Base-by-base conservation (phyloP, 192 early-diverging fungal genomes). In the Spizellomyces punctatus region DNA sequence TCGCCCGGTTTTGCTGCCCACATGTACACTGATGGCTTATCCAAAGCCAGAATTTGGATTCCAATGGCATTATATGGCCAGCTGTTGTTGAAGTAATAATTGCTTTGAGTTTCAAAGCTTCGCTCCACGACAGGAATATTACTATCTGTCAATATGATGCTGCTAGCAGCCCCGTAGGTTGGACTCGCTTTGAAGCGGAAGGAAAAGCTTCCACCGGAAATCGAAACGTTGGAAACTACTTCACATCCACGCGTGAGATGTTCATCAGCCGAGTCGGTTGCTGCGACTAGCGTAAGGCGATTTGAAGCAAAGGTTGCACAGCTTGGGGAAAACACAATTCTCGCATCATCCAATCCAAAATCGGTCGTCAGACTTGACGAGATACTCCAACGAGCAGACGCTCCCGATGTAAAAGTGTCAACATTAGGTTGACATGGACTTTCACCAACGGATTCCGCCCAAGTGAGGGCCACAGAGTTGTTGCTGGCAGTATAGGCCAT, bases 121-220 rank as follows among this genome's bases (percentile, higher is more conserved):
- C 27, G 10, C 36, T 67, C 65, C 8, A 55, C 27, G 8, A 67
- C 47, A 2, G n/a, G 27, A 8, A 12, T 12, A 36, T 54, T 17
- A 14, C 48, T 52, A 47, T 67, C 50, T 10, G 48, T 21, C 48
- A 67, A 36, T 16, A 67, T n/a, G 42, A 67, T 55, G 2, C 48
- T 19, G 50, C 65, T 67, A 14, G 55, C 65, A 5, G 65, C 50
- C 4, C 65, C 48, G n/a, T 10, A 16, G 8, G 17, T 36, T 16
- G 46, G 8, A 10, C 48, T 54, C 9, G 65, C 48, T 36, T 67
- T 50, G 48, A 67, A 54, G 10, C 65, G 65, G 65, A 67, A 52
- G 1, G 65, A 16, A 36, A n/a, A 64, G 12, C 9, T 16, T 16
- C 16, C 16, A 46, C 63, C 63, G 16, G 59, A 61, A 2, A 27